These are phyloP conservation scores for Cryptosporidium ryanae DNA, from an alignment of 169 alveolate species.

Conservation along the genomic window DNA sequence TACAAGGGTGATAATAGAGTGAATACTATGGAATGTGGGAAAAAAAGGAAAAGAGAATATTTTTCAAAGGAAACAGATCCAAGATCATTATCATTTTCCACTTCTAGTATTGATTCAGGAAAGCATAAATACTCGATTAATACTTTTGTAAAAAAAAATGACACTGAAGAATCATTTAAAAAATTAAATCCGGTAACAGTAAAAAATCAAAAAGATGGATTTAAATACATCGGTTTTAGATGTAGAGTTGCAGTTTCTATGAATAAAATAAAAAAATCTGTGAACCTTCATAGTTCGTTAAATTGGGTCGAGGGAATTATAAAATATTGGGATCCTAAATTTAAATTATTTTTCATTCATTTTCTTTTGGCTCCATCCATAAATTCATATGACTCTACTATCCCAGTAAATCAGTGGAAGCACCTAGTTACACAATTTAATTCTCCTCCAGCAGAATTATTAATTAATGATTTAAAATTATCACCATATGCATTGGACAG, in stretches of 20 bases:
- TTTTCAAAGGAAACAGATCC: background rate
- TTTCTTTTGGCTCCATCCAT: constrained; percentile 37
- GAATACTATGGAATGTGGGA: background rate
- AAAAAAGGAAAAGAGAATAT: background rate
- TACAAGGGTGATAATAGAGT: too few species aligned
- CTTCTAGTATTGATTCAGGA: background rate
- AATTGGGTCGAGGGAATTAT: constrained; percentile 72
- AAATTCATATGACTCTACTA: background rate
- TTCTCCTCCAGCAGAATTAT: constrained; percentile 38
- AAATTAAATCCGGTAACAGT: constrained; percentile 31
- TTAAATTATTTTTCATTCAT: constrained; percentile 53
- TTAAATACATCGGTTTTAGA: constrained; percentile 56
- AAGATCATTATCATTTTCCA: background rate
- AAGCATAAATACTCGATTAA: constrained; percentile 13
- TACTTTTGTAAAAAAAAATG: constrained; percentile 21
- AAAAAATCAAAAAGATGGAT: constrained; percentile 49
- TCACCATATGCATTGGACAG: constrained; percentile 75
- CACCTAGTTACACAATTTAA: constrained; percentile 44
- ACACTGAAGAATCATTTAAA: background rate
- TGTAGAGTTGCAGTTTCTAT: constrained; percentile 69
- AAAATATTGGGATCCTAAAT: constrained; percentile 71
- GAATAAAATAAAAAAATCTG: constrained; percentile 8
- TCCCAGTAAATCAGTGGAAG: constrained; percentile 29
- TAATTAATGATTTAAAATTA: constrained; percentile 9
- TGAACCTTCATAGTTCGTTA: constrained; percentile 18